Evolutionary conservation across 2,329 filamentous ascomycete species (phyloP), one percentile per base, ranked within the genome.

Genomic region (Epichloe sp.): DNA sequence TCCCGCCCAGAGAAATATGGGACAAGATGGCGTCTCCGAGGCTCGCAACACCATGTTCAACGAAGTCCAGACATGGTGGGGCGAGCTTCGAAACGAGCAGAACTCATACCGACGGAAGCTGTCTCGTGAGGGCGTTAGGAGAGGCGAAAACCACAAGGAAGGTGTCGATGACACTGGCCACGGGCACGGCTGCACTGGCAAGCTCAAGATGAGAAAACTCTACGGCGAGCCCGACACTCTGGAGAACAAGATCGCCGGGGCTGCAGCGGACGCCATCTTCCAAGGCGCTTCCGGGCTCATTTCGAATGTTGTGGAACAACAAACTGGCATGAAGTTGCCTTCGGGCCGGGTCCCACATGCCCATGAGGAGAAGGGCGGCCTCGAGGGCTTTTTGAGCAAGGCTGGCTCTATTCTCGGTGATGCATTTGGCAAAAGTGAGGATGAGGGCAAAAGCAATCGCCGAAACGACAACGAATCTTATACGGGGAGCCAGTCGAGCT

Each of bases 1-100:
- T 67, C 91, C 90, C 2, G 88, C 88, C 46, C 82, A 88, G 58
- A 82, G 85, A 52, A 70, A 81, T 10, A 71, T 77, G 63, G 86
- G 85, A 46, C 73, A 82, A 19, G 85, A 89, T 61, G 86, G 84
- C 11, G 82, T 81, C 12, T 62, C 68, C 7, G 85, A 94, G 59
- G 85, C 88, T 50, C 86, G 88, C 51, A 66, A 73, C 31, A 71
- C 82, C 58, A 91, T 95, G 82, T 95, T 90, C 69, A 66, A 73
- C n/a, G 82, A 83, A 17, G 83, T 96, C 5, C 73, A 86, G 66
- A 72, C 85, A 57, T 96, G 90, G 90, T 96, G 90, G 90, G 65
- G 71, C 41, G 71, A 78, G 50, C 80, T 88, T 69, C 71, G 71
- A 48, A 76, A 83, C 5, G 64, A 70, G 34, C 80, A 81, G 52